Base-by-base conservation (phyloP, 768 basidiomycete genomes). In the Suillus subluteus region DNA sequence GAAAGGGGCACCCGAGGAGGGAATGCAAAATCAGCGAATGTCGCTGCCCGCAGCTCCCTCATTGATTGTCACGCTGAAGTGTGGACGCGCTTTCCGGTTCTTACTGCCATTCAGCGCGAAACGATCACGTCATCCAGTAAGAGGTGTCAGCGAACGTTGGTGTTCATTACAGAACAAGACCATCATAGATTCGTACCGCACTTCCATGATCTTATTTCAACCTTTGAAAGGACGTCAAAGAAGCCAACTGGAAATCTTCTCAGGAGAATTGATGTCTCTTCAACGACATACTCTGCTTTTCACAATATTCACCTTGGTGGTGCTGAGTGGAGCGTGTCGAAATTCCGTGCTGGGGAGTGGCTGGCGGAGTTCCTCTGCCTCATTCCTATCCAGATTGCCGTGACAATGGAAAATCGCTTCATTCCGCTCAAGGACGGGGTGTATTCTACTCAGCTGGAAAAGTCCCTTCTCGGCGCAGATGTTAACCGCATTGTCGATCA, bases 371-470 rank as follows among this genome's bases (percentile, higher is more conserved):
- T 89, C 16, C 67, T 89, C 1, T 89, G 88, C 64, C 76, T 89
- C 38, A 88, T 89, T 55, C 88, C 88, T 0, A 88, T 89, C 38
- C 88, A 90, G 38, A 80, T 89, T 43, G 88, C 88, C 0, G 70
- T 90, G 26, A 84, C 86, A 5, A 79, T 80, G 21, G 87, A 88
- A 56, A 89, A 89, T 68, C 78, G 86, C 0, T 88, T 89, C 66
- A 67, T 89, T 9, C 88, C 88, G 0, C 74, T 89, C 30, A 87
- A 87, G 65, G 87, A 89, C 70, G 86, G 86, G 0, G 81, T 88
- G 0, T 79, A 76, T 48, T 88, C 87, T 0, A 70, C 82, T 0
- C 80, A 82, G 16, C 73, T 84, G 43, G 88, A 89, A 69, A 80
- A 79, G 62, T 79, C 82, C 1, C 74, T 90, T 30, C 78, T 89